A percentile compares a stretch with the other conserved stretches of the same genome.
These are phyloP conservation scores for Wickerhamomyces hampshirensis DNA, from an alignment of 805 yeast species.

Conservation along the genomic window DNA sequence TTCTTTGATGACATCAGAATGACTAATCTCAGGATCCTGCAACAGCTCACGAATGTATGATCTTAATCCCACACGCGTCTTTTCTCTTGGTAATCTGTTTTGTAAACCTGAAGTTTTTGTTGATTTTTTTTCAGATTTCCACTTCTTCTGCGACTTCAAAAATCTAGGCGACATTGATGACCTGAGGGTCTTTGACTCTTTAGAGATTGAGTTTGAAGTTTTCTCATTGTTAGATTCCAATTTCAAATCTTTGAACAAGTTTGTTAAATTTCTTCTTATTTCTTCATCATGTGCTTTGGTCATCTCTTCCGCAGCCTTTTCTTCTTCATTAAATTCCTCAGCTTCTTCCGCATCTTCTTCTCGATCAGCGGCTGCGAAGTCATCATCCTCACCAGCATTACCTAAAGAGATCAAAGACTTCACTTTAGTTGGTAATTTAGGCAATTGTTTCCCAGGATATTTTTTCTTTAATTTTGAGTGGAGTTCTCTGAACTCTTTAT, in stretches of 20 bases:
- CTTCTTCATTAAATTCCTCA: conserved; percentile 16
- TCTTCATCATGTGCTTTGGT: conserved; percentile 18
- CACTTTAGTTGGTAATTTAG: conserved; percentile 53
- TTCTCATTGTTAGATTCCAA: too few species aligned
- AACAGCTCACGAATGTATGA: conserved; percentile 59
- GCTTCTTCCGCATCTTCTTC: conserved; percentile 16
- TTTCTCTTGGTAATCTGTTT: conserved; percentile 57
- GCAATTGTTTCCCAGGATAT: conserved; percentile 68
- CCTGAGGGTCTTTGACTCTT: conserved; percentile 4
- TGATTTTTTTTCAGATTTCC: conserved; percentile 2
- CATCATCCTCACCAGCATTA: background rate
- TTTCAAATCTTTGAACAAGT: conserved; percentile 17
- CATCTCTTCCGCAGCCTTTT: conserved; percentile 17
- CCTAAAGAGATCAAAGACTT: conserved; percentile 31
- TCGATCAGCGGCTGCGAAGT: background rate
- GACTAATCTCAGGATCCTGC: conserved; percentile 49
- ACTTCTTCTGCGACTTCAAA: conserved; percentile 2
- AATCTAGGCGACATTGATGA: conserved; percentile 8
- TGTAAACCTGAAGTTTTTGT: conserved; percentile 4
- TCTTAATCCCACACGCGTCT: conserved; percentile 69
- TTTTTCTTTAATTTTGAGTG: conserved; percentile 44
- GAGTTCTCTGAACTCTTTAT: conserved; percentile 61
- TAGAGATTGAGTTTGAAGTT: background rate
- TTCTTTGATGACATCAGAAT: conserved; percentile 43
- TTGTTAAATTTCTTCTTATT: conserved; percentile 15